phyloP scores from a whole-genome alignment of 2,329 filamentous ascomycete species.

The Penicillium sp. region DNA sequence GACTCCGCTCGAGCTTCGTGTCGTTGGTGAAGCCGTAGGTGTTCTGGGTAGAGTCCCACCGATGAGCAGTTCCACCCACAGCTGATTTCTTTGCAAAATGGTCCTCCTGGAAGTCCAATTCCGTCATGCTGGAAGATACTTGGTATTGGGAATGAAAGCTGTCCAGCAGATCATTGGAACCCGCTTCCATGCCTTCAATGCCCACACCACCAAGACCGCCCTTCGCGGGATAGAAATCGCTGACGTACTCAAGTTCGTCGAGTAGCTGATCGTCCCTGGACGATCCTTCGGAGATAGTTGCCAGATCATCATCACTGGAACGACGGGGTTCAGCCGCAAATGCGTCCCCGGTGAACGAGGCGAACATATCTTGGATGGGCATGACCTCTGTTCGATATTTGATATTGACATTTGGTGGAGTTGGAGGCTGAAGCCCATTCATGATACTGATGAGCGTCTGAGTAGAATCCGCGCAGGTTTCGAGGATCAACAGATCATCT shows the following conservation, averaged over 20 bases:
- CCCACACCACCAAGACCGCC: conserved; percentile 42
- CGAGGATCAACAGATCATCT: conserved; percentile 83
- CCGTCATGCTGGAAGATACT: conserved; percentile 56
- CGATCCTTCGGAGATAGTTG: conserved; percentile 48
- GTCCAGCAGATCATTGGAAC: conserved; percentile 45
- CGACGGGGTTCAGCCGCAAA: conserved; percentile 52
- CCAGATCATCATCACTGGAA: conserved; percentile 38
- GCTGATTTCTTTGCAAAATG: conserved; percentile 68
- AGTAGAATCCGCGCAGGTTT: conserved; percentile 95
- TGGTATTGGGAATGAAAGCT: conserved; percentile 56
- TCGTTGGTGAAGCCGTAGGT: conserved; percentile 68
- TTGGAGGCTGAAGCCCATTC: conserved; percentile 78
- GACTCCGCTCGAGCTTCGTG: conserved; percentile 62
- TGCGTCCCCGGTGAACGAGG: conserved; percentile 85
- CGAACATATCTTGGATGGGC: conserved; percentile 81
- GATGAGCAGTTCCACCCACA: conserved; percentile 66
- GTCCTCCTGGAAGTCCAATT: conserved; percentile 73
- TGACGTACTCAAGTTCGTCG: conserved; percentile 53
- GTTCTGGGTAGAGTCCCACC: conserved; percentile 78
- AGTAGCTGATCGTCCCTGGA: conserved; percentile 41
- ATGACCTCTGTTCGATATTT: conserved; percentile 87
- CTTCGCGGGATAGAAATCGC: conserved; percentile 55
- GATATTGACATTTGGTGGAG: conserved; percentile 74
- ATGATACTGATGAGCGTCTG: conserved; percentile 82
- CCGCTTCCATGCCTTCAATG: conserved; percentile 37